Evolutionary conservation across 2,329 filamentous ascomycete genomes (phyloP).

Genomic region (Epicoccum sorghinum): DNA sequence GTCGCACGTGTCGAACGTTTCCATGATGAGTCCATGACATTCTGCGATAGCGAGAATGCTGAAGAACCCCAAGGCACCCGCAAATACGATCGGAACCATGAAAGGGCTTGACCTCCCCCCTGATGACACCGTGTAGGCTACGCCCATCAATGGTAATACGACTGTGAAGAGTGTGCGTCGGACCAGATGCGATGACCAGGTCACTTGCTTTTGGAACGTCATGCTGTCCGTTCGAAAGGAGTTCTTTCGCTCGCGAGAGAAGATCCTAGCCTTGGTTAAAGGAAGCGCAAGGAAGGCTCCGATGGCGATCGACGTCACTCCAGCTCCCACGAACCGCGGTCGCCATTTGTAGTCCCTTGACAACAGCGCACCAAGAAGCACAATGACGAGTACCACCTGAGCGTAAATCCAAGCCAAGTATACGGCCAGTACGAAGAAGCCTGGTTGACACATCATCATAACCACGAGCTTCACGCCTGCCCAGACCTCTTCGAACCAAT

Average conservation of each 20-base stretch:
- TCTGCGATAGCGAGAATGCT: constrained; percentile 76
- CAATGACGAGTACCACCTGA: constrained; percentile 74
- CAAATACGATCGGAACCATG: constrained; percentile 70
- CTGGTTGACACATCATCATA: constrained; percentile 75
- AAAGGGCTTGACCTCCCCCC: constrained; percentile 64
- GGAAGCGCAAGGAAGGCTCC: constrained; percentile 74
- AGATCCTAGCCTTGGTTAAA: constrained; percentile 72
- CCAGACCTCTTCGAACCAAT: constrained; percentile 78
- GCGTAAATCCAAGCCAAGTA: constrained; percentile 82
- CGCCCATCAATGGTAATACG: constrained; percentile 68
- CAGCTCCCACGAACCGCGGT: constrained; percentile 70
- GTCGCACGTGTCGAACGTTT: constrained; percentile 81
- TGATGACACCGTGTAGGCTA: constrained; percentile 71
- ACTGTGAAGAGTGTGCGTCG: constrained; percentile 72
- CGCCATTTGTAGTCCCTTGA: constrained; percentile 70
- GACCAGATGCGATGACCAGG: constrained; percentile 74
- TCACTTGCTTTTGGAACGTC: constrained; percentile 67
- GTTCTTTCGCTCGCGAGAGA: constrained; percentile 68
- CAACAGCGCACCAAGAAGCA: constrained; percentile 72
- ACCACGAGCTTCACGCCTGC: constrained; percentile 70
- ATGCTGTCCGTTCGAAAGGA: constrained; percentile 68
- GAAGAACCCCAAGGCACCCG: constrained; percentile 70
- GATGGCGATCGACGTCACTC: constrained; percentile 69
- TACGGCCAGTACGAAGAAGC: constrained; percentile 73
- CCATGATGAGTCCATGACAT: constrained; percentile 79